Evolutionary conservation across 306 rosid species (phyloP).

Genomic region (Astragalus glycyphyllos): DNA sequence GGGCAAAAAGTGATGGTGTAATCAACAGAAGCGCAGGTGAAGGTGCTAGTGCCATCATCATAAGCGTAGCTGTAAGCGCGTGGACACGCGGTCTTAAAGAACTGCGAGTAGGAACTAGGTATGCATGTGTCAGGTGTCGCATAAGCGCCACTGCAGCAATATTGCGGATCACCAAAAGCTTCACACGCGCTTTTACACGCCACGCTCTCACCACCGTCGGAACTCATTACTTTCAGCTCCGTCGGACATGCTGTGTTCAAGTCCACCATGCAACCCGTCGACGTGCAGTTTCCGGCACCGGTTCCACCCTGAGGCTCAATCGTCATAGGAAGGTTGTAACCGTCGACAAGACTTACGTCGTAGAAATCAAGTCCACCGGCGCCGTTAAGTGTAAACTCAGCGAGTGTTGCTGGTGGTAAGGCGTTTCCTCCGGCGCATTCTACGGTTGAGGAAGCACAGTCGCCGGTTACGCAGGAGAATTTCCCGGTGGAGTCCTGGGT

Average conservation of each 20-base stretch:
- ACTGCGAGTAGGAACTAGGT: conserved; percentile 73
- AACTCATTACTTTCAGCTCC: conserved; percentile 57
- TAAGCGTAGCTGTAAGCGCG: conserved; percentile 89
- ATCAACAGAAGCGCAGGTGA: conserved; percentile 78
- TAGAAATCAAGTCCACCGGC: conserved; percentile 77
- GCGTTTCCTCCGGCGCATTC: conserved; percentile 70
- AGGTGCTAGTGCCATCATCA: conserved; percentile 87
- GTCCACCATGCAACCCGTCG: conserved; percentile 73
- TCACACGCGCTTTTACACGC: conserved; percentile 95
- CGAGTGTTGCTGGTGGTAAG: conserved; percentile 68
- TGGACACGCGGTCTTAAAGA: conserved; percentile 80
- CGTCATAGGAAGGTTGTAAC: conserved; percentile 76
- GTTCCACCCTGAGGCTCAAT: conserved; percentile 64
- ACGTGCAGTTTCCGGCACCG: conserved; percentile 63
- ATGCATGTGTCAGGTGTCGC: conserved; percentile 66
- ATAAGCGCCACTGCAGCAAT: conserved; percentile 85
- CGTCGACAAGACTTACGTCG: conserved; percentile 94
- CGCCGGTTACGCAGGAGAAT: conserved; percentile 79
- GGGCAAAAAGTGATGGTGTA: conserved; percentile 80
- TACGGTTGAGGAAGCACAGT: conserved; percentile 67
- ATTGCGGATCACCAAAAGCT: conserved; percentile 79
- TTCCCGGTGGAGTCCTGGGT: conserved; percentile 58
- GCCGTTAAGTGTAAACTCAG: conserved; percentile 77
- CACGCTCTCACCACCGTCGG: conserved; percentile 48
- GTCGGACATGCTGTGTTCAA: conserved; percentile 71